Conservation (phyloP, 352 stramenopile species). For the Peronosclerospora sorghi region DNA sequence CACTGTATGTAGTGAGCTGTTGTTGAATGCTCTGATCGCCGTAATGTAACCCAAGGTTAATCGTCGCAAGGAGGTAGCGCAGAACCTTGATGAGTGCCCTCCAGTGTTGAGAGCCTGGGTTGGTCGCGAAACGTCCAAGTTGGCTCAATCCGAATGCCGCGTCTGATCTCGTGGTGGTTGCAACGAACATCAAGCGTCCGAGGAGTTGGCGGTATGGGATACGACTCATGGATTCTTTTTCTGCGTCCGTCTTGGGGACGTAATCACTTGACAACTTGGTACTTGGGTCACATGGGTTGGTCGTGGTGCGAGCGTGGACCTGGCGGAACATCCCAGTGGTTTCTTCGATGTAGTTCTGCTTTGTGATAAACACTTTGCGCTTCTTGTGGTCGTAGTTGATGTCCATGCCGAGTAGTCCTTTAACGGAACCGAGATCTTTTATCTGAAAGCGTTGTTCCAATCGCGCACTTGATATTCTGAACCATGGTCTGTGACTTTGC, state of each 20-base stretch:
- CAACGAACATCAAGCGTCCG: background rate
- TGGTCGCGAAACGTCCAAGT: background rate
- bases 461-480: background rate
- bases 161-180: background rate
- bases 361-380: background rate
- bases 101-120: background rate
- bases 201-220: background rate
- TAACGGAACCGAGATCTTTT: background rate
- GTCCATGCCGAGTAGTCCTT: background rate
- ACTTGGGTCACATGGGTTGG: background rate
- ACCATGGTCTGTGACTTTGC: background rate
- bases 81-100: background rate
- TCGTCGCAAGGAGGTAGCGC: background rate
- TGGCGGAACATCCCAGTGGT: no score
- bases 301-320: background rate
- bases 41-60: no score
- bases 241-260: background rate
- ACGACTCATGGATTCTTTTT: no score
- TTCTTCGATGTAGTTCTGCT: background rate
- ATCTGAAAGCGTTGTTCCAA: background rate
- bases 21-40: background rate
- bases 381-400: background rate
- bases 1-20: background rate
- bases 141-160: background rate
- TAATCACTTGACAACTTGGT: background rate